These are phyloP conservation scores for Annulohypoxylon maeteangense DNA, from an alignment of 495 filamentous ascomycete genomes.

Conservation along the genomic window DNA sequence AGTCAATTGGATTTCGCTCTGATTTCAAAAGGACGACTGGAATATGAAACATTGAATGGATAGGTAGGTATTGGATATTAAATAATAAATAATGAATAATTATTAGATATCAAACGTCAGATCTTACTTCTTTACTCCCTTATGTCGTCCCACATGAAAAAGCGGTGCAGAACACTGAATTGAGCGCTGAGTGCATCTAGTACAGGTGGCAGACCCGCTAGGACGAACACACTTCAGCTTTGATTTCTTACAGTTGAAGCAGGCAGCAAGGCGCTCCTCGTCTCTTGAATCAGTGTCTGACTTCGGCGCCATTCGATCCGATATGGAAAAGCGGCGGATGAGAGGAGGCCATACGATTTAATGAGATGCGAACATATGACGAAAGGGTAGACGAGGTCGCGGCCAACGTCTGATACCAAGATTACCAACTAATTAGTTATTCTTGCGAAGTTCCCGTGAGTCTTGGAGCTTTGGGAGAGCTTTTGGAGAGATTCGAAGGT, in stretches of 20 bases:
- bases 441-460: neutral
- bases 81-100: neutral
- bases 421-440: slow-evolving; percentile 29
- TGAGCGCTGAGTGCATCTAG: slow-evolving; percentile 68
- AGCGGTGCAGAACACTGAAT: slow-evolving; percentile 72
- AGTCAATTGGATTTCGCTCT: slow-evolving; percentile 27
- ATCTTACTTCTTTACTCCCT: slow-evolving; percentile 78
- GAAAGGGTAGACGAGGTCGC: slow-evolving; percentile 6
- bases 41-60: neutral
- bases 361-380: slow-evolving; percentile 16
- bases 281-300: slow-evolving; percentile 44
- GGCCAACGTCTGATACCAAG: neutral
- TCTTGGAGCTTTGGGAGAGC: neutral
- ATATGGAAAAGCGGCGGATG: slow-evolving; percentile 36
- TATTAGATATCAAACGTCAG: neutral
- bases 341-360: slow-evolving; percentile 42
- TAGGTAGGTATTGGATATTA: neutral
- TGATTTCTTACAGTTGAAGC: slow-evolving; percentile 72
- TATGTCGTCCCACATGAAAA: slow-evolving; percentile 76
- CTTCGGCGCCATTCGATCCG: slow-evolving; percentile 43
- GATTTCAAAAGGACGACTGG: slow-evolving; percentile 6
- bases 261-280: slow-evolving; percentile 63
- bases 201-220: slow-evolving; percentile 65
- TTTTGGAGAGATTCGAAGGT: neutral
- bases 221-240: slow-evolving; percentile 69